Evolutionary conservation across 73 alveolate species (phyloP).

Genomic region (Blepharisma japonicum): DNA sequence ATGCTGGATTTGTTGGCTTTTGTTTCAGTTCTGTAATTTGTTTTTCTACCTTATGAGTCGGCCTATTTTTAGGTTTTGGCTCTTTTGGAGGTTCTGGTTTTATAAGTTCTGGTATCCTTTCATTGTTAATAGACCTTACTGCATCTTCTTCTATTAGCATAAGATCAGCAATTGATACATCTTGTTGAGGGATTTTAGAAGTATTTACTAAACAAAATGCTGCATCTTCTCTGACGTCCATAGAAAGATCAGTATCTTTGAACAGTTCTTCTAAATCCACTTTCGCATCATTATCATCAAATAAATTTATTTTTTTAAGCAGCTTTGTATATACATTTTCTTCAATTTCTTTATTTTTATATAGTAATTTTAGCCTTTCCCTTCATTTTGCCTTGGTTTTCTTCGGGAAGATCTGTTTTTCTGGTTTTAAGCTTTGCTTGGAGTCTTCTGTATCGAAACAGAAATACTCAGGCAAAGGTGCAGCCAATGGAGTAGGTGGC

Average conservation of each 20-base stretch:
- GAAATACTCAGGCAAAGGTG: conserved; percentile 19
- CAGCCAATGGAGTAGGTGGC: conserved; percentile 27
- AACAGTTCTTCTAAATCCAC: conserved; percentile 5
- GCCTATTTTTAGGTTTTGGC: conserved; percentile 1
- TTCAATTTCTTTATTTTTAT: neutral
- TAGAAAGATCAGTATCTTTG: neutral
- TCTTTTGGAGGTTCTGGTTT: conserved; percentile 29
- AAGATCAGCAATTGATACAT: no score
- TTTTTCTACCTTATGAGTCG: neutral
- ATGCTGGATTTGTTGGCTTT: no score
- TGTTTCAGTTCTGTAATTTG: neutral
- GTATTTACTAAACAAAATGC: neutral
- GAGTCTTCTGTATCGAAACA: conserved; percentile 4
- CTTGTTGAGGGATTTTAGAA: no score
- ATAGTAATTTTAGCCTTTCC: neutral
- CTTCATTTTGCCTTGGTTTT: conserved; percentile 3
- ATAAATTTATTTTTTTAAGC: neutral
- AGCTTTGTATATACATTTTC: conserved; percentile 4
- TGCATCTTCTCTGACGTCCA: neutral
- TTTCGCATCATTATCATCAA: neutral
- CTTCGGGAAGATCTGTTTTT: neutral
- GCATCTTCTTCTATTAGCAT: no score
- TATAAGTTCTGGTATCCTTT: neutral
- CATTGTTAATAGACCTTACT: no score
- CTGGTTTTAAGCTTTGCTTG: neutral